Evolutionary conservation across 2,329 filamentous ascomycete species (phyloP), one percentile per base, ranked within the genome.

Genomic region (Diaporthe australafricana): DNA sequence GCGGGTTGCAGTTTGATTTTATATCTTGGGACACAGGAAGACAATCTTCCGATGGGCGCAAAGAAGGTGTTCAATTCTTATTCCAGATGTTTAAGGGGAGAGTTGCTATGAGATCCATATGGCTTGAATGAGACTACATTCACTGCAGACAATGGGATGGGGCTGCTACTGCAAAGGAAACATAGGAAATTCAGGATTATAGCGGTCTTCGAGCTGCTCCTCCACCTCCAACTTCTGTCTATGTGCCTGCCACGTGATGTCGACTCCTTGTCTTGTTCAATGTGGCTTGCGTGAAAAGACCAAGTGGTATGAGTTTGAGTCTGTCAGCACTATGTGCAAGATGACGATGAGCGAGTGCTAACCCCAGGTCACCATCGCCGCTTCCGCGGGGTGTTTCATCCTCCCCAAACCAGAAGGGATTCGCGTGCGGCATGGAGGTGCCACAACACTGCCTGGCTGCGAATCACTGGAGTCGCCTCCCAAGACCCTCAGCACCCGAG

Each of bases 41-140:
- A 63, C 8, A 11, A 32, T 47, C 42, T 32, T 63, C 42, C 60
- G 22, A 30, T 8, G 48, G 71, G 71, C 67, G 71, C 67, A 70
- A 66, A 32, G 60, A 63, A 57, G 71, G 71, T 55, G 71, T 72
- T 72, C 57, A 50, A 60, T 65, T 66, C 66, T 52, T 66, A 35
- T 63, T 63, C 60, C 45, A 38, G 48, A 70, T 47, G 35, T 71
- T 63, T 63, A 27, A 32, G 22, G 60, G 20, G 42, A n/a, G 42
- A 63, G 40, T 63, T 42, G 27, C 60, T 38, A 63, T 35, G 42
- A 63, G 25, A 63, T 48, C 27, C 60, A 48, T 48, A 63, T 63
- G 60, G 60, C 60, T 63, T 63, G 42, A 48, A 63, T 63, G 60
- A 50, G 42, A 63, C 60, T 20, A 63, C 60, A 48, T n/a, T 63